Conservation (phyloP, 331 rosid species). For the Ulmus americana region DNA sequence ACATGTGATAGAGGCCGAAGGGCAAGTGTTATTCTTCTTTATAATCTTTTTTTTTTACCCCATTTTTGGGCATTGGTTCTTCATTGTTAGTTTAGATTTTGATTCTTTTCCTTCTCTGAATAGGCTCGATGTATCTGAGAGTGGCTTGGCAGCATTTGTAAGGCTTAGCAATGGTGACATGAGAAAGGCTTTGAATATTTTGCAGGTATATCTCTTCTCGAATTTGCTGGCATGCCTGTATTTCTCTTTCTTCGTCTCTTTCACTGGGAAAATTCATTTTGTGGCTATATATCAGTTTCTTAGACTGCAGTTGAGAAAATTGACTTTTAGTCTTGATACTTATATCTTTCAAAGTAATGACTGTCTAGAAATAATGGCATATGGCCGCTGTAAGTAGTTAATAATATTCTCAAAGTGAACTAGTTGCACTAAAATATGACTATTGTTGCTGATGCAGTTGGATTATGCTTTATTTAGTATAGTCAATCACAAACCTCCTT, state of each 20-base stretch:
- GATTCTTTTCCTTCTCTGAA: constrained; percentile 5
- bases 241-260: background rate
- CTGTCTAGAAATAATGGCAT: background rate
- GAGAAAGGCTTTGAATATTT: constrained; percentile 85
- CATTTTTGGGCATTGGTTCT: background rate
- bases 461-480: background rate
- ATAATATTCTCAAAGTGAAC: background rate
- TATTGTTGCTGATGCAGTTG: background rate
- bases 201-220: constrained; percentile 53
- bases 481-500: too few species aligned
- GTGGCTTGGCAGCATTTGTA: constrained; percentile 77
- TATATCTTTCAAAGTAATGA: background rate
- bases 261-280: background rate
- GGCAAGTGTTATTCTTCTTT: constrained; percentile 32
- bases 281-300: background rate
- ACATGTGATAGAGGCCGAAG: constrained; percentile 75
- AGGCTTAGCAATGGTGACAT: constrained; percentile 90
- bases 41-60: background rate
- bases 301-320: background rate
- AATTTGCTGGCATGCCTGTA: background rate
- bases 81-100: background rate
- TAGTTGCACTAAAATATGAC: background rate
- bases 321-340: background rate
- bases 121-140: constrained; percentile 81
- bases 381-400: background rate